These are phyloP conservation scores for Stramenopiles sp. DNA, from an alignment of 352 stramenopile genomes.

Conservation along the genomic window DNA sequence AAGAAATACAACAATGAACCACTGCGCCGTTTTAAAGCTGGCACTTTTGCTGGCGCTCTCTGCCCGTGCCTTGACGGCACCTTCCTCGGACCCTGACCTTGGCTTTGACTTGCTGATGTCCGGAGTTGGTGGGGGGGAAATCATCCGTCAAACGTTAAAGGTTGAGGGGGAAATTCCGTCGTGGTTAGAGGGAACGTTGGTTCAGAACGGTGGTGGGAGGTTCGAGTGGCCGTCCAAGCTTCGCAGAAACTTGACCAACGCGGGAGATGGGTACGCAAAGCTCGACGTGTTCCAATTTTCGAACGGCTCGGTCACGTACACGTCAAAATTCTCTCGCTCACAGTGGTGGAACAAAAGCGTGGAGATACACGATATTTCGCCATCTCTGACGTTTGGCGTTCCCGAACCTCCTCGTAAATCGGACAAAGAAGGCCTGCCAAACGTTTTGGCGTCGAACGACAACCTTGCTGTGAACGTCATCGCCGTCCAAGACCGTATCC, in stretches of 20 bases:
- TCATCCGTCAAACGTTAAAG: not conserved
- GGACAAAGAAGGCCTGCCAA: not conserved
- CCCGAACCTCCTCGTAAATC: not conserved
- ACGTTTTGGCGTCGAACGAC: not conserved
- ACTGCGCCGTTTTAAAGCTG: too few relatives aligned
- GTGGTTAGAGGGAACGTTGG: not conserved
- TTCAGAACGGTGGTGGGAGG: not conserved
- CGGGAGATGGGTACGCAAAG: not conserved
- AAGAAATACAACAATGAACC: too few relatives aligned
- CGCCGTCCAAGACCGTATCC: not conserved
- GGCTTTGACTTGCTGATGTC: not conserved
- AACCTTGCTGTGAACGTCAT: slow-evolving; percentile 1
- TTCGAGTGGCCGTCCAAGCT: not conserved
- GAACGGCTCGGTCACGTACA: not conserved
- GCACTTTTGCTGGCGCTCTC: too few relatives aligned
- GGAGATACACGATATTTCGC: not conserved
- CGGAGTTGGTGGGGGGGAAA: not conserved
- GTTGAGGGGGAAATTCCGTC: not conserved
- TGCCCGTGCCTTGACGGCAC: too few relatives aligned
- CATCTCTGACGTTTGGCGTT: not conserved
- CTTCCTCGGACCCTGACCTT: too few relatives aligned
- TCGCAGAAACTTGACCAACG: not conserved
- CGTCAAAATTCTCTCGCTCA: not conserved
- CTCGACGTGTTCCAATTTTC: slow-evolving; percentile 1
- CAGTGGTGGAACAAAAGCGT: not conserved